Percentiles rank a stretch among this genome's conserved stretches.
phyloP scores from a whole-genome alignment of 768 basidiomycete genomes.

The Termitomyces bulborhizus region DNA sequence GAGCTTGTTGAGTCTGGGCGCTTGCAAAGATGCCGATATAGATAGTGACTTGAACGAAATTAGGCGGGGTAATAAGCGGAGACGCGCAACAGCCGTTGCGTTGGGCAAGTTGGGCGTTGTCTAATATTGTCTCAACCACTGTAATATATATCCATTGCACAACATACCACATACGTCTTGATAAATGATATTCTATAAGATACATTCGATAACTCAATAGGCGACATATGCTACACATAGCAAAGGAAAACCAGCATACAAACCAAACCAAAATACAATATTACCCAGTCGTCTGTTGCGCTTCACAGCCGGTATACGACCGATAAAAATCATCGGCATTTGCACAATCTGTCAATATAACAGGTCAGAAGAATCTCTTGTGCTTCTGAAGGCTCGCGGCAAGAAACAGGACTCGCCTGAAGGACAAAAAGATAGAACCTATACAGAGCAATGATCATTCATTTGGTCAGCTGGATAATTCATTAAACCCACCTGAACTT shows the following conservation, averaged over 20 bases:
- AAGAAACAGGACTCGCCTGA: slow-evolving; percentile 36
- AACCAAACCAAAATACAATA: slow-evolving; percentile 89
- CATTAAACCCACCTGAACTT: slow-evolving; percentile 68
- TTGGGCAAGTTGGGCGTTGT: slow-evolving; percentile 17
- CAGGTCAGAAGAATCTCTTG: background rate
- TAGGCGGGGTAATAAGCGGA: slow-evolving; percentile 63
- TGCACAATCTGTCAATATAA: slow-evolving; percentile 62
- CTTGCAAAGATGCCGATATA: slow-evolving; percentile 61
- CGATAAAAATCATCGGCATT: slow-evolving; percentile 83
- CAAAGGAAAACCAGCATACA: slow-evolving; percentile 89
- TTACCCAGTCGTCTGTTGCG: slow-evolving; percentile 79
- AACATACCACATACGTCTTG: background rate
- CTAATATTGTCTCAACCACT: background rate
- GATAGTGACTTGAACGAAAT: slow-evolving; percentile 78
- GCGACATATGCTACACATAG: slow-evolving; percentile 70
- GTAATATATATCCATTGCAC: background rate
- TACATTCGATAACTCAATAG: slow-evolving; percentile 20
- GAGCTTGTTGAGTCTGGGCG: slow-evolving; percentile 51
- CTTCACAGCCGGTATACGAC: slow-evolving; percentile 71
- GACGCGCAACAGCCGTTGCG: slow-evolving; percentile 32
- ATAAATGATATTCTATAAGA: too few relatives aligned
- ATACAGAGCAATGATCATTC: background rate
- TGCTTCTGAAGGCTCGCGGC: background rate
- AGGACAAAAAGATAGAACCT: slow-evolving; percentile 85
- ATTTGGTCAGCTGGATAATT: background rate